These are phyloP conservation scores for Fagus sylvatica DNA, from an alignment of 306 rosid species.

Conservation along the genomic window DNA sequence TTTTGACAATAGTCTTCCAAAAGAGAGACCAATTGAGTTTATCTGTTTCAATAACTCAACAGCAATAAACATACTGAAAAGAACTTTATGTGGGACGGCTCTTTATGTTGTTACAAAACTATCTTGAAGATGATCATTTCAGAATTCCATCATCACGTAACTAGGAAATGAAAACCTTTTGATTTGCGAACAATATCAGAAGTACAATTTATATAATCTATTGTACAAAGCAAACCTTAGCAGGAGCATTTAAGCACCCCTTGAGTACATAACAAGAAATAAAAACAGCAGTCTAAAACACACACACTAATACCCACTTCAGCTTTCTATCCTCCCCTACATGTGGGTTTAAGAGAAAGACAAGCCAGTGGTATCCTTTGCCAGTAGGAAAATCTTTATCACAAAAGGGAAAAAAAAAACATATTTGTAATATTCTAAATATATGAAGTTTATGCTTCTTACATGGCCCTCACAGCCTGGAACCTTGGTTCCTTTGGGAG, in stretches of 20 bases:
- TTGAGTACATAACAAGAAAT: constrained; percentile 16
- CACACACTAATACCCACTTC: constrained; percentile 39
- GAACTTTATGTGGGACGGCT: background rate
- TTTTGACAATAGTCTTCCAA: background rate
- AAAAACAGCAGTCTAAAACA: constrained; percentile 27
- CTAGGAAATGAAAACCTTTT: constrained; percentile 13
- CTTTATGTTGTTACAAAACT: background rate
- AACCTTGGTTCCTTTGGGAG: constrained; percentile 95
- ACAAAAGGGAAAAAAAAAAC: background rate
- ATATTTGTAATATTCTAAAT: background rate
- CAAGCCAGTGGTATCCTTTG: constrained; percentile 43
- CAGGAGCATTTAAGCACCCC: constrained; percentile 32
- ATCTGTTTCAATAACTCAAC: background rate
- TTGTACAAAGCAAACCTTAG: constrained; percentile 40
- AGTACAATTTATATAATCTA: constrained; percentile 24
- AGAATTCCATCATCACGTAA: background rate
- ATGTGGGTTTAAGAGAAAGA: constrained; percentile 25
- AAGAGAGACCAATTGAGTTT: background rate
- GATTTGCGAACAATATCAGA: constrained; percentile 9
- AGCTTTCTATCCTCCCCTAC: constrained; percentile 35
- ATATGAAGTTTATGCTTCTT: constrained; percentile 6
- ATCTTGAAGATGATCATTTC: background rate
- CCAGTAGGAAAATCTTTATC: constrained; percentile 25
- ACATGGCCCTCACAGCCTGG: constrained; percentile 62
- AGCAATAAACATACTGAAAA: background rate